These are phyloP conservation scores for Dipteronia dyeriana DNA, from an alignment of 345 rosid species.

Conservation along the genomic window DNA sequence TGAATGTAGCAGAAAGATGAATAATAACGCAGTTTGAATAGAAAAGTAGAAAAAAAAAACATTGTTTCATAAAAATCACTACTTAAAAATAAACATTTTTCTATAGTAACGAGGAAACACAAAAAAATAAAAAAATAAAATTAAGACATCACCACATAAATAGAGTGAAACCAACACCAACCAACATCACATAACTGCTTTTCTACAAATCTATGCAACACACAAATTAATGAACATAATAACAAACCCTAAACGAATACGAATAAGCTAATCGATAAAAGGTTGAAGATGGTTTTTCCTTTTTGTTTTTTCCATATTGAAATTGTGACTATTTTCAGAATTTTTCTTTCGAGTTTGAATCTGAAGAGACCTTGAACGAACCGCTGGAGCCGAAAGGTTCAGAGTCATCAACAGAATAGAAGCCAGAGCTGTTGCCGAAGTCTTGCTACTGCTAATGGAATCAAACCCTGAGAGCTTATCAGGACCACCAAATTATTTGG, in stretches of 20 bases:
- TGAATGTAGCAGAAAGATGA: too few species aligned
- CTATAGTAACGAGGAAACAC: slow-evolving; percentile 16
- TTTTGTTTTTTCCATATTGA: too few species aligned
- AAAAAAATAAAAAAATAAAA: background rate
- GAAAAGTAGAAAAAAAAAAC: background rate
- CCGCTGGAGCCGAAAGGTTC: slow-evolving; percentile 92
- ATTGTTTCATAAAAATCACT: background rate
- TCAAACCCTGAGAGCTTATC: too few species aligned
- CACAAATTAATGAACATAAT: slow-evolving; percentile 5
- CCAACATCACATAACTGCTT: slow-evolving; percentile 33
- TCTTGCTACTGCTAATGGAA: slow-evolving; percentile 43
- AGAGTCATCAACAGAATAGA: slow-evolving; percentile 74
- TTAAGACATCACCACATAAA: background rate
- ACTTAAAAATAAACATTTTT: background rate
- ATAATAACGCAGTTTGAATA: too few species aligned
- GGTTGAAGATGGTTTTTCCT: too few species aligned
- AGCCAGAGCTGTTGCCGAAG: slow-evolving; percentile 51
- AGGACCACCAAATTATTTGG: too few species aligned
- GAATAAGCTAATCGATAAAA: background rate
- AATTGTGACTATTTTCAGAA: slow-evolving; percentile 43
- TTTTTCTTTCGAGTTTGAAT: slow-evolving; percentile 56
- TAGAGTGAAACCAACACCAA: slow-evolving; percentile 14
- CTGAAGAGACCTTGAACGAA: slow-evolving; percentile 85
- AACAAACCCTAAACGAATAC: slow-evolving; percentile 17
- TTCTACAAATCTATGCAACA: slow-evolving; percentile 37